phyloP scores from a whole-genome alignment of 1,139 yeast species.

The Waltiozyma sp. region DNA sequence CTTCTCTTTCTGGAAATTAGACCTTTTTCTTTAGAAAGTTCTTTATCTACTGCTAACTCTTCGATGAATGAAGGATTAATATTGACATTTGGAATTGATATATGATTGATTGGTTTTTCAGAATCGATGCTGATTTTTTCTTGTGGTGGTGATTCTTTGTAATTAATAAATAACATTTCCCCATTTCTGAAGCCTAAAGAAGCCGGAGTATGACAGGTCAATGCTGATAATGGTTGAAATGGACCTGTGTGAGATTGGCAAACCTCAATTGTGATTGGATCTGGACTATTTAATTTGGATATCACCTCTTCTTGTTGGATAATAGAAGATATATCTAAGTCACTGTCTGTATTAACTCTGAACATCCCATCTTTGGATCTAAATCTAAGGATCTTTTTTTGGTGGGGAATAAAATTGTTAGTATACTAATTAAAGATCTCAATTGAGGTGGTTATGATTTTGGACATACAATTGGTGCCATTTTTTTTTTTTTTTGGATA shows the following conservation, averaged over 20 bases:
- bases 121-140: conserved; percentile 3
- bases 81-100: conserved; percentile 2
- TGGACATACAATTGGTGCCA: not conserved
- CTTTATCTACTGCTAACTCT: conserved; percentile 55
- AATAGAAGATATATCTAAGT: conserved; percentile 31
- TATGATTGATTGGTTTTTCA: conserved; percentile 3
- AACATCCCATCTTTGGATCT: conserved; percentile 77
- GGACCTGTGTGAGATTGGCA: conserved; percentile 39
- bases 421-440: no score
- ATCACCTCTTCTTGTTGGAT: conserved; percentile 34
- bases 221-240: conserved; percentile 33
- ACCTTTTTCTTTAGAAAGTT: conserved; percentile 61
- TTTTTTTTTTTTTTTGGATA: not conserved
- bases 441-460: no score
- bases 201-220: conserved; percentile 35
- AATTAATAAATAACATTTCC: conserved; percentile 61
- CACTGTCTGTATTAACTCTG: conserved; percentile 44
- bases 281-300: conserved; percentile 15
- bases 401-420: not conserved
- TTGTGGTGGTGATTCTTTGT: conserved; percentile 20
- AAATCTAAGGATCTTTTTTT: conserved; percentile 48
- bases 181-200: conserved; percentile 67
- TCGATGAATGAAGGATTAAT: conserved; percentile 5
- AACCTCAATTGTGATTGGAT: conserved; percentile 26
- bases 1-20: conserved; percentile 56